Evolutionary conservation across 139 green algal species (phyloP).

Genomic region (Chlorella vulgaris): DNA sequence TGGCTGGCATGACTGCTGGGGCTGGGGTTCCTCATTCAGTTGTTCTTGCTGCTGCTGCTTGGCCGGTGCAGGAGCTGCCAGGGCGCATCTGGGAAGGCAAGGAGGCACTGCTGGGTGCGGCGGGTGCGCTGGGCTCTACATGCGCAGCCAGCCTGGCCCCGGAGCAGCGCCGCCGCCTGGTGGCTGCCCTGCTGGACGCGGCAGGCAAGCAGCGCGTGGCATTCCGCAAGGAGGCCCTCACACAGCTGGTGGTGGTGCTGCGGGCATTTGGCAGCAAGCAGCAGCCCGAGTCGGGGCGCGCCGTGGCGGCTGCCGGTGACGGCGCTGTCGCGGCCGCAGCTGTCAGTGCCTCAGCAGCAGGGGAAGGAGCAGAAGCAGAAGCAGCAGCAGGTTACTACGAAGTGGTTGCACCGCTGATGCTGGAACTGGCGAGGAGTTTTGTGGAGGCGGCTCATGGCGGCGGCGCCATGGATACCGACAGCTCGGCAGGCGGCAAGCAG

Average conservation of each 20-base stretch:
- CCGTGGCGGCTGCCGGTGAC: neutral
- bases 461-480: neutral
- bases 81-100: conserved; percentile 86
- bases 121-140: conserved; percentile 47
- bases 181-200: conserved; percentile 43
- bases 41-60: neutral
- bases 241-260: conserved; percentile 41
- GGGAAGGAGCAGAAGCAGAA: neutral
- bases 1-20: neutral
- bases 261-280: neutral
- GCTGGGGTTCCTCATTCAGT: no score
- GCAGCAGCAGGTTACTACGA: conserved; percentile 12
- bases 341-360: neutral
- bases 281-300: no score
- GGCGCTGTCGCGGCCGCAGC: neutral
- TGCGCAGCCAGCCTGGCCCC: neutral
- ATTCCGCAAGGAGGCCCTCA: conserved; percentile 41
- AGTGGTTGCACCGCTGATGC: conserved; percentile 15
- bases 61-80: conserved; percentile 37
- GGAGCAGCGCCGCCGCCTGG: neutral
- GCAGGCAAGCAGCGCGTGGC: conserved; percentile 36
- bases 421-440: conserved; percentile 23
- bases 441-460: conserved; percentile 12
- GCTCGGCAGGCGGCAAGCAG: neutral
- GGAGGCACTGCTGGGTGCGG: conserved; percentile 63